Percentiles rank a stretch among this genome's conserved stretches.
phyloP scores from a whole-genome alignment of 2,329 filamentous ascomycete genomes.

The Hypoxylon sp. region DNA sequence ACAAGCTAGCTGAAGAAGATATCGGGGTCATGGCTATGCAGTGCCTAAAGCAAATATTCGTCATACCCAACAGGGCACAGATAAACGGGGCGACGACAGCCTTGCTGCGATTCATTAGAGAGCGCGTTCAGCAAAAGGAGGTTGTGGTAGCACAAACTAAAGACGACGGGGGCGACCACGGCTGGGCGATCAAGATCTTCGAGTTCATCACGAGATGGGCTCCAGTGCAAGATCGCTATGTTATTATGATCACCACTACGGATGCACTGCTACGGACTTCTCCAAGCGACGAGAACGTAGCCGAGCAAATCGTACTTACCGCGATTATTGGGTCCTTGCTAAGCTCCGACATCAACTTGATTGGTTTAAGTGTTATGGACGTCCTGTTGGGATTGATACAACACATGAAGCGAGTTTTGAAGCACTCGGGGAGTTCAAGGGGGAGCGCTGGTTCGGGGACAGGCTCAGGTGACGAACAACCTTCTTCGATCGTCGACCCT shows the following conservation, averaged over 20 bases:
- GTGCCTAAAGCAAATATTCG: slow-evolving; percentile 87
- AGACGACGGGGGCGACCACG: slow-evolving; percentile 62
- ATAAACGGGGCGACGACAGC: slow-evolving; percentile 81
- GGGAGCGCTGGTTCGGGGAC: slow-evolving; percentile 35
- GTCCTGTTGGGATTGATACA: slow-evolving; percentile 86
- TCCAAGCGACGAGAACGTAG: slow-evolving; percentile 76
- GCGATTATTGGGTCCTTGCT: slow-evolving; percentile 85
- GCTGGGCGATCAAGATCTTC: slow-evolving; percentile 87
- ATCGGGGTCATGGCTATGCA: slow-evolving; percentile 86
- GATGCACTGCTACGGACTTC: slow-evolving; percentile 78
- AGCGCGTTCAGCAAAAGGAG: slow-evolving; percentile 66
- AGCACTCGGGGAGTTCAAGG: slow-evolving; percentile 63
- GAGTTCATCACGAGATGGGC: slow-evolving; percentile 86
- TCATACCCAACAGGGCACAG: slow-evolving; percentile 83
- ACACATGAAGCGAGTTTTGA: slow-evolving; percentile 82
- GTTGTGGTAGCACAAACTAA: slow-evolving; percentile 68
- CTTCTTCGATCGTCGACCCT: slow-evolving; percentile 48
- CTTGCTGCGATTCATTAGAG: slow-evolving; percentile 79
- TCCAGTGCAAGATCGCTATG: slow-evolving; percentile 93
- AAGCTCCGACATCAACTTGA: slow-evolving; percentile 90
- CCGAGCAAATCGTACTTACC: slow-evolving; percentile 79
- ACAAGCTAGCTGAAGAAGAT: slow-evolving; percentile 90
- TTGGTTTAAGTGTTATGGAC: slow-evolving; percentile 96
- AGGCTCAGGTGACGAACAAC: slow-evolving; percentile 49
- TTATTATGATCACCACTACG: slow-evolving; percentile 85